These are phyloP conservation scores for Acidomyces sp. DNA, from an alignment of 495 filamentous ascomycete species.

Conservation along the genomic window DNA sequence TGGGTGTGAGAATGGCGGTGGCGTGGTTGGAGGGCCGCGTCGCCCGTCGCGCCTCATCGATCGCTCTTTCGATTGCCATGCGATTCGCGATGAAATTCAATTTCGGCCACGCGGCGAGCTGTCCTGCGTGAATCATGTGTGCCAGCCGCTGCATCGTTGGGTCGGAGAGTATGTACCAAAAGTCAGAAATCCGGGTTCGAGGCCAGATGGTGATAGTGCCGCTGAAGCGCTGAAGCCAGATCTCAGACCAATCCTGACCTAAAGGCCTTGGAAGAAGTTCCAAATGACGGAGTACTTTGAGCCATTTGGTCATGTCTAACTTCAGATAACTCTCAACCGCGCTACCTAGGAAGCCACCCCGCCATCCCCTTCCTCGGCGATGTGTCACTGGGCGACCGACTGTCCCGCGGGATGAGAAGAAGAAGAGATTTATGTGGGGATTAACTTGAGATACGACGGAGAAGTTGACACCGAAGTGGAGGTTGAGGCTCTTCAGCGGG, in stretches of 20 bases:
- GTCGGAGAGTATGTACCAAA: constrained; percentile 74
- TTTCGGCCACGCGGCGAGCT: constrained; percentile 77
- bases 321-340: constrained; percentile 90
- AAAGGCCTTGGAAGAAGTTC: constrained; percentile 80
- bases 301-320: constrained; percentile 89
- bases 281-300: constrained; percentile 80
- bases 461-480: constrained; percentile 97
- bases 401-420: constrained; percentile 84
- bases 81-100: constrained; percentile 80
- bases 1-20: constrained; percentile 3
- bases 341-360: constrained; percentile 84
- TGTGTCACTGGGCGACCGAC: constrained; percentile 92
- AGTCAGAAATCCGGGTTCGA: constrained; percentile 59
- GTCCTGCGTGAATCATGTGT: constrained; percentile 76
- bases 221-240: constrained; percentile 89
- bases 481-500: constrained; percentile 79
- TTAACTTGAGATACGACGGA: constrained; percentile 93
- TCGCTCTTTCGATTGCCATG: constrained; percentile 64
- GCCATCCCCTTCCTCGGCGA: constrained; percentile 84
- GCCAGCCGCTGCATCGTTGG: constrained; percentile 60
- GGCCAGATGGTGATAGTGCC: constrained; percentile 96
- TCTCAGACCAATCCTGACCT: constrained; percentile 92
- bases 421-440: constrained; percentile 94
- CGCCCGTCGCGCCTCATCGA: constrained; percentile 39
- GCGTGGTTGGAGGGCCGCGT: constrained; percentile 3